Percentiles rank a stretch among this genome's conserved stretches.
phyloP scores from a whole-genome alignment of 768 basidiomycete species.

The Panus rudis region DNA sequence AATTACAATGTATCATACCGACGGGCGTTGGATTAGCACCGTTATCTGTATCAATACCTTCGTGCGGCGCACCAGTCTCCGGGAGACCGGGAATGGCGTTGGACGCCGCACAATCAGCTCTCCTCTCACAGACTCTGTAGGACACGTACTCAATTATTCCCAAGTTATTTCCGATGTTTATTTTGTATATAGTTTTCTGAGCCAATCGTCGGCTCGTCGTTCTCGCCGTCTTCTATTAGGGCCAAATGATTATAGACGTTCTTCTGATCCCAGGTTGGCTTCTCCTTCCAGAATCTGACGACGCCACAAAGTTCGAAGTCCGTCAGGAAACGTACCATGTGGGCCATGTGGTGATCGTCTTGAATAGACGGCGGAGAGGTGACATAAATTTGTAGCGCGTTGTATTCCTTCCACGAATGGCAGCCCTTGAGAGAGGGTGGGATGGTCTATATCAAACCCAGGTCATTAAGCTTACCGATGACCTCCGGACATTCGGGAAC shows the following conservation, averaged over 20 bases:
- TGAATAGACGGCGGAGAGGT: not conserved
- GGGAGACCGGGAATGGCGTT: not conserved
- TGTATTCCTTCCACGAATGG: constrained; percentile 3
- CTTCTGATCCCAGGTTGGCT: constrained; percentile 1
- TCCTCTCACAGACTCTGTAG: not conserved
- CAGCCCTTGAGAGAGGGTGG: constrained; percentile 4
- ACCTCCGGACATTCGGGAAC: too few species aligned
- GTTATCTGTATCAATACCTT: constrained; percentile 6
- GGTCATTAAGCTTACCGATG: too few species aligned
- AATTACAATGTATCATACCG: constrained; percentile 1
- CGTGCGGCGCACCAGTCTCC: too few species aligned
- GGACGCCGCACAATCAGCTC: not conserved
- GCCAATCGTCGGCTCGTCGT: not conserved
- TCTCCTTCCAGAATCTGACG: not conserved
- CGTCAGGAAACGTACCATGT: too few species aligned
- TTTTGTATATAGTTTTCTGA: constrained; percentile 19
- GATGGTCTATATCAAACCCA: too few species aligned
- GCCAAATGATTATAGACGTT: constrained; percentile 1
- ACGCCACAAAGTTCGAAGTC: constrained; percentile 1
- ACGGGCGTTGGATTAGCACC: too few species aligned
- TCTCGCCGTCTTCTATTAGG: not conserved
- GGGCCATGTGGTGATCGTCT: not conserved
- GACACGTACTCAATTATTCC: constrained; percentile 1
- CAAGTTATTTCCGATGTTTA: constrained; percentile 12
- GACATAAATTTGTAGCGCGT: constrained; percentile 1